Percentiles rank a stretch among this genome's conserved stretches.
Evolutionary conservation across 2,329 filamentous ascomycete species (phyloP).

Genomic region (Talaromyces islandicus): DNA sequence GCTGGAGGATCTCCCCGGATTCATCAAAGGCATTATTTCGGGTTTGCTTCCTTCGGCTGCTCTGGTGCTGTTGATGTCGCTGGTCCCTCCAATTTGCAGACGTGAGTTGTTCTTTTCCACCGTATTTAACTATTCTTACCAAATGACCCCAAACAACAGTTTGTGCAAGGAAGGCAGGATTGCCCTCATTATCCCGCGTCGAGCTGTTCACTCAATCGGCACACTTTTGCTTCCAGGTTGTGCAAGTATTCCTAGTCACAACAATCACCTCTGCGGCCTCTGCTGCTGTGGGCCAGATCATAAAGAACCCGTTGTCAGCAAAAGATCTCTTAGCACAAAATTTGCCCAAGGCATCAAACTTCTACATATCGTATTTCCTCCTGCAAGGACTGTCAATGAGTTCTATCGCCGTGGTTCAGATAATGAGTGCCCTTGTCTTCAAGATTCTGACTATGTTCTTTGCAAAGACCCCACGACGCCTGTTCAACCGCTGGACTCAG

Average conservation of each 20-base stretch:
- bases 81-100: constrained; percentile 77
- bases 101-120: constrained; percentile 41
- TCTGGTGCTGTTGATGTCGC: constrained; percentile 75
- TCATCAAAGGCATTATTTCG: constrained; percentile 71
- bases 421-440: constrained; percentile 65
- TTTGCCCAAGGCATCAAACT: constrained; percentile 82
- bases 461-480: constrained; percentile 63
- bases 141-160: constrained; percentile 38
- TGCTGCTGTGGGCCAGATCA: constrained; percentile 60
- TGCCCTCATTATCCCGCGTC: constrained; percentile 70
- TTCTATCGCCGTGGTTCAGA: constrained; percentile 65
- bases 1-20: constrained; percentile 62
- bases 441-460: constrained; percentile 67
- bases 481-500: constrained; percentile 69
- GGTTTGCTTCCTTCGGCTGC: constrained; percentile 77
- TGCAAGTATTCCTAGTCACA: constrained; percentile 85
- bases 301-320: constrained; percentile 57
- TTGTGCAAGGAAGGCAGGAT: constrained; percentile 71
- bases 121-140: constrained; percentile 10
- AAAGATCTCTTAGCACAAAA: constrained; percentile 65
- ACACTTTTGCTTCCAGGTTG: constrained; percentile 67
- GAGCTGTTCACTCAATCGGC: constrained; percentile 87
- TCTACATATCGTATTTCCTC: constrained; percentile 93
- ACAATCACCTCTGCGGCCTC: constrained; percentile 79
- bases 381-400: constrained; percentile 80